A percentile compares a stretch with the other conserved stretches of the same genome.
Evolutionary conservation across 495 filamentous ascomycete genomes (phyloP).

Genomic region (Aspergillus ostianus): DNA sequence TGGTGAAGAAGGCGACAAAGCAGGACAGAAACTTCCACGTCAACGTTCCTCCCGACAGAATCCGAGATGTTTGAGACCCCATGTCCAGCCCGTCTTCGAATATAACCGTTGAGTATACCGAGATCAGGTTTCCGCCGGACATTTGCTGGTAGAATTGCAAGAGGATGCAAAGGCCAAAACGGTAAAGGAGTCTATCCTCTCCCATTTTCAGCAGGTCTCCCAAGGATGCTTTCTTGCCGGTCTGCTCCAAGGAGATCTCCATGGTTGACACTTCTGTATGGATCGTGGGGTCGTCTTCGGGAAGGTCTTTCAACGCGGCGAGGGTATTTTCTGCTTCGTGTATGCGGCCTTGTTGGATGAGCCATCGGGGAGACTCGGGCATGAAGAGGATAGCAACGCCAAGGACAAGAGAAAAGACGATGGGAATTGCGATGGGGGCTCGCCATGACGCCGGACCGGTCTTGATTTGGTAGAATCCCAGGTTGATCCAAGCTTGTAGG

Average conservation of each 20-base stretch:
- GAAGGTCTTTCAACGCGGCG: constrained; percentile 21
- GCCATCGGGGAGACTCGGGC: constrained; percentile 40
- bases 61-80: constrained; percentile 8
- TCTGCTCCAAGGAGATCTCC: constrained; percentile 30
- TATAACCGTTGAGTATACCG: constrained; percentile 19
- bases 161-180: constrained; percentile 24
- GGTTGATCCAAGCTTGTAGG: constrained; percentile 36
- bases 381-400: constrained; percentile 37
- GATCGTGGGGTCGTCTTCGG: constrained; percentile 21
- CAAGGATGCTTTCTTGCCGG: constrained; percentile 13
- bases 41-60: constrained; percentile 26
- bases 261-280: constrained; percentile 29
- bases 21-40: constrained; percentile 44
- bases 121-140: constrained; percentile 23
- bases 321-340: constrained; percentile 23
- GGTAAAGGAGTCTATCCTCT: constrained; percentile 20
- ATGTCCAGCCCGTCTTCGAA: constrained; percentile 20
- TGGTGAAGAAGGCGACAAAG: constrained; percentile 43
- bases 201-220: constrained; percentile 17
- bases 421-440: constrained; percentile 29
- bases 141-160: constrained; percentile 34
- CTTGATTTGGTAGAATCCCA: constrained; percentile 38
- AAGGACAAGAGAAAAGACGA: constrained; percentile 48
- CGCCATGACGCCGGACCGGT: constrained; percentile 42
- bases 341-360: constrained; percentile 6